These are phyloP conservation scores for Dendryphion nanum DNA, from an alignment of 2,329 filamentous ascomycete species.

Conservation along the genomic window DNA sequence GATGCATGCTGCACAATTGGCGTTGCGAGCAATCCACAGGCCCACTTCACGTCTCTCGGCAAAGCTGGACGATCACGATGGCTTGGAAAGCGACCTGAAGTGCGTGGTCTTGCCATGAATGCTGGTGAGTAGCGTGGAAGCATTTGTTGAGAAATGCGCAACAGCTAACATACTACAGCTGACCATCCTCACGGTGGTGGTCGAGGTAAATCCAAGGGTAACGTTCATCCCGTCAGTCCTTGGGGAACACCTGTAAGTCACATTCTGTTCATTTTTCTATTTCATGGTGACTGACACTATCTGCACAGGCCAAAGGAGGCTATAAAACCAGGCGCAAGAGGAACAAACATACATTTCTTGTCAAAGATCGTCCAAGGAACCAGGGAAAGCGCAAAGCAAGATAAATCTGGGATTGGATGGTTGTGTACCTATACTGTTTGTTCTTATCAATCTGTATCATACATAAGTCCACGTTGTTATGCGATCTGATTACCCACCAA, in stretches of 20 bases:
- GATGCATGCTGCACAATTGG: constrained; percentile 95
- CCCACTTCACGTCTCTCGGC: constrained; percentile 86
- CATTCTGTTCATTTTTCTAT: constrained; percentile 36
- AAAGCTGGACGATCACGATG: constrained; percentile 93
- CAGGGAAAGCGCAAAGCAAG: constrained; percentile 73
- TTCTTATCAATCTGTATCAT: no score
- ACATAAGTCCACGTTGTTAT: constrained; percentile 1
- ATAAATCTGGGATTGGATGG: no score
- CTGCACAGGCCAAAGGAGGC: constrained; percentile 66
- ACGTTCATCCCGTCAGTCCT: constrained; percentile 88
- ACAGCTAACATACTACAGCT: constrained; percentile 46
- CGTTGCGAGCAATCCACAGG: constrained; percentile 87
- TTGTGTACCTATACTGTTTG: no score
- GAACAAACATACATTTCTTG: constrained; percentile 90
- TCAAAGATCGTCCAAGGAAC: constrained; percentile 79
- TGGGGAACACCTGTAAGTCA: constrained; percentile 92
- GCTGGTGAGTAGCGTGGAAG: constrained; percentile 58
- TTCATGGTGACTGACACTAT: constrained; percentile 9
- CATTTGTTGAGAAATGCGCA: not conserved
- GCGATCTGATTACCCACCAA: no score
- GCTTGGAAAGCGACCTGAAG: constrained; percentile 91
- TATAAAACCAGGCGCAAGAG: constrained; percentile 89
- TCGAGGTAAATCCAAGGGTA: constrained; percentile 99
- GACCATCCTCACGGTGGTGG: constrained; percentile 99
- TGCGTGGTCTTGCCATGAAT: constrained; percentile 98